Conservation (phyloP, 2,329 filamentous ascomycete genomes). For the Aspergillus caelatus region DNA sequence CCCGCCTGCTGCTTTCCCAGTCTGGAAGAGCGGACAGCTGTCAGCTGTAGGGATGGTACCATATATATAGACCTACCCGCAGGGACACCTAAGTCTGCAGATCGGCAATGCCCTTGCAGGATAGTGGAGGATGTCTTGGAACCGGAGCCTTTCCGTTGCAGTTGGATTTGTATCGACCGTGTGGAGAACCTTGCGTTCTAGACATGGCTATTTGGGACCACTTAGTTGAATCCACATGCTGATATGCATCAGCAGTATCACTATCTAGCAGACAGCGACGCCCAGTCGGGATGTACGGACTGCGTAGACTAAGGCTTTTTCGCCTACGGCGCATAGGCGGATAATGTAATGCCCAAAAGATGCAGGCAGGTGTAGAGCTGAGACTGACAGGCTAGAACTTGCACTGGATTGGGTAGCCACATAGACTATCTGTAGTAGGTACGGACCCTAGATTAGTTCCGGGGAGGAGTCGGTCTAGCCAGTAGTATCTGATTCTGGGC, state of each 20-base stretch:
- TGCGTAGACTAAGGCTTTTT: not conserved
- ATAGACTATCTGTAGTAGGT: not conserved
- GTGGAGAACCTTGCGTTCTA: slow-evolving; percentile 1
- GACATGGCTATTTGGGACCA: slow-evolving; percentile 9
- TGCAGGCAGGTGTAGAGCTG: not conserved
- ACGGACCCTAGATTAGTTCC: not conserved
- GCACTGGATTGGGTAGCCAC: slow-evolving; percentile 3
- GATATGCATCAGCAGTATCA: slow-evolving; percentile 11
- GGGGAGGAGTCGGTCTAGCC: not conserved
- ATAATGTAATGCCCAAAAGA: slow-evolving; percentile 4
- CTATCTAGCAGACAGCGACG: not conserved
- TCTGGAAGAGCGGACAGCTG: not conserved
- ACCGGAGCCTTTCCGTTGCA: not conserved
- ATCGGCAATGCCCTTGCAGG: slow-evolving; percentile 5
- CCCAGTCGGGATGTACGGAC: not conserved
- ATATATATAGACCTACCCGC: not conserved
- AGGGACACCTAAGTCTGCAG: not conserved
- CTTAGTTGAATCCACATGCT: slow-evolving; percentile 15
- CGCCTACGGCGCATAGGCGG: not conserved
- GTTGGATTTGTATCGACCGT: slow-evolving; percentile 1
- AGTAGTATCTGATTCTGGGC: not conserved
- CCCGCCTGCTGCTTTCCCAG: not conserved
- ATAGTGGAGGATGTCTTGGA: not conserved
- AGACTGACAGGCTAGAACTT: slow-evolving; percentile 2
- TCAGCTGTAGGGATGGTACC: slow-evolving; percentile 5